These are phyloP conservation scores for Ensete glaucum DNA, from an alignment of 176 grass and related monocot species.

Conservation along the genomic window DNA sequence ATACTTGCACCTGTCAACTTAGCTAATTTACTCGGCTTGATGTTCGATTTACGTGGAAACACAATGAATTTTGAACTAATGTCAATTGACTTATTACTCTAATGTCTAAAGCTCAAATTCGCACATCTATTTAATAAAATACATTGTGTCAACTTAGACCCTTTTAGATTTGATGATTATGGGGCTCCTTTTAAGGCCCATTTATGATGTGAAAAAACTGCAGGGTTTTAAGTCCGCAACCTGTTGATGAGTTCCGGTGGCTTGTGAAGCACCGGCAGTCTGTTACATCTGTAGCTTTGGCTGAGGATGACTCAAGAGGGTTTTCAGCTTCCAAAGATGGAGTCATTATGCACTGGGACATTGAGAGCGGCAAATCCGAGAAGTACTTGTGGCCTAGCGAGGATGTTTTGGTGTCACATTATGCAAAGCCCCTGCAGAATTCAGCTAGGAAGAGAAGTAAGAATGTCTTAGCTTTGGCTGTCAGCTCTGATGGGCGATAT, in stretches of 20 bases:
- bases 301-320: conserved; percentile 51
- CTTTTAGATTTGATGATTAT: not conserved
- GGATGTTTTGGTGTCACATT: conserved; percentile 59
- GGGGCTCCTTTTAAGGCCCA: not conserved
- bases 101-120: not conserved
- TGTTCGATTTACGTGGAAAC: too few species aligned
- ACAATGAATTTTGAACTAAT: too few species aligned
- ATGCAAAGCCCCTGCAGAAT: conserved; percentile 49
- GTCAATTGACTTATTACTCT: too few species aligned
- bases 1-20: too few species aligned
- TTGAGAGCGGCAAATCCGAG: conserved; percentile 58
- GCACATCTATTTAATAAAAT: not conserved
- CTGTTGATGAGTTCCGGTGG: conserved; percentile 40
- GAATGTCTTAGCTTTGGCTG: conserved; percentile 49
- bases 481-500: conserved; percentile 63
- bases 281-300: conserved; percentile 62
- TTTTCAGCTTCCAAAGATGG: conserved; percentile 93
- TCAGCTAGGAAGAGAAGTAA: conserved; percentile 61
- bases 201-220: conserved; percentile 8
- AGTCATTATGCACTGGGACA: conserved; percentile 59
- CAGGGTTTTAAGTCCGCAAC: conserved; percentile 54
- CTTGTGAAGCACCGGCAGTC: conserved; percentile 65
- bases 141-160: not conserved
- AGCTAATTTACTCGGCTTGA: too few species aligned
- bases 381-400: conserved; percentile 85